phyloP scores from a whole-genome alignment of 1,284 basidiomycete species.

The Dichomitus squalens region DNA sequence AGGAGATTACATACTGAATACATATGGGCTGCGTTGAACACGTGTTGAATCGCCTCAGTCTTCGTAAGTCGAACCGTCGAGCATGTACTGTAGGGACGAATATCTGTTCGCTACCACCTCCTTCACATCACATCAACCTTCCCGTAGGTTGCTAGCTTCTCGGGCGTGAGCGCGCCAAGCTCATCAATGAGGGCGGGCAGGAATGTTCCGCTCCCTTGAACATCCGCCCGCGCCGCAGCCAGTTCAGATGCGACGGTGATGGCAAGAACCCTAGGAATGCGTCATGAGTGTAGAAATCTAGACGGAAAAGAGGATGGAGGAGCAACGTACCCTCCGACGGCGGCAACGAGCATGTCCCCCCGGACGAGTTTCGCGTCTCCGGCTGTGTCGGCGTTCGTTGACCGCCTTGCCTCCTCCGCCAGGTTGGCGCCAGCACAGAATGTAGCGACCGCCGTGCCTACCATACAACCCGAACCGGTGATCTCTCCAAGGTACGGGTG shows the following conservation, averaged over 20 bases:
- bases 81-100: too few relatives aligned
- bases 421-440: slow-evolving; percentile 76
- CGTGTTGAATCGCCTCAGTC: too few relatives aligned
- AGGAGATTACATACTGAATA: neutral
- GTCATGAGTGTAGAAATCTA: neutral
- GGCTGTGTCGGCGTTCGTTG: slow-evolving; percentile 18
- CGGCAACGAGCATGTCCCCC: slow-evolving; percentile 75
- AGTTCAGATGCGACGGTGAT: slow-evolving; percentile 86
- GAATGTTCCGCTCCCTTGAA: slow-evolving; percentile 88
- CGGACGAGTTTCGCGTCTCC: slow-evolving; percentile 52
- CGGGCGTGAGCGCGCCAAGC: slow-evolving; percentile 64
- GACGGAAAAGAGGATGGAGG: neutral
- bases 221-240: slow-evolving; percentile 69
- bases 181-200: slow-evolving; percentile 86
- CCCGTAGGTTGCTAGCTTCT: slow-evolving; percentile 50
- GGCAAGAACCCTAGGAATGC: slow-evolving; percentile 64
- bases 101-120: neutral
- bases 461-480: slow-evolving; percentile 91
- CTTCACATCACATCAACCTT: slow-evolving; percentile 46
- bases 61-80: too few relatives aligned
- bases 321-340: slow-evolving; percentile 71
- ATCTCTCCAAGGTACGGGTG: slow-evolving; percentile 76
- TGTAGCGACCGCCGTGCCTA: slow-evolving; percentile 76
- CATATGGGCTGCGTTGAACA: too few relatives aligned
- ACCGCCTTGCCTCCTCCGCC: slow-evolving; percentile 25